Base-by-base conservation (phyloP, 805 yeast genomes). In the Candida nitratophila region DNA sequence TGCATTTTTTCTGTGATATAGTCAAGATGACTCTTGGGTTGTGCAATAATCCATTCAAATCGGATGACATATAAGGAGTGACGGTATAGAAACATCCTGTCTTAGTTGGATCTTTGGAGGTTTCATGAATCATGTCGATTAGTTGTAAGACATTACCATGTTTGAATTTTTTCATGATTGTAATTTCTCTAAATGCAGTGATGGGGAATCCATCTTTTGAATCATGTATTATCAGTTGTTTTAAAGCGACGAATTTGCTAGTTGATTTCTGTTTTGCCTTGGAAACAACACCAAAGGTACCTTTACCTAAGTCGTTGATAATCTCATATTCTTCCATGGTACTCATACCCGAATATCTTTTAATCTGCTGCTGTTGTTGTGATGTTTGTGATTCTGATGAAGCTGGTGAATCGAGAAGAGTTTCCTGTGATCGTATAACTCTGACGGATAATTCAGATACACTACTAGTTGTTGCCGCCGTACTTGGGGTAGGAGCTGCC, bases 171-270 rank as follows among this genome's bases (percentile, higher is more conserved):
- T 86, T 87, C 62, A 93, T 69, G 20, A 89, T 86, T 16, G 83
- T 76, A 46, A 91, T 89, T 58, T 93, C 99, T 49, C 99, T 74
- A 63, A 90, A 77, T 2, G 98, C 96, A 0, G 99, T 93, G 24
- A 93, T 81, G 1, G 99, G 98, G 58, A 91, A 89, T 31, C 86
- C 84, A 53, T 85, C 90, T 51, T 81, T 81, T 37, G 81, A 83
- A 42, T 82, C 79, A 56, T 81, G 89, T 49, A 86, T 74, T n/a
- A 89, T 68, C 40, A 93, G 76, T 58, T 83, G 86, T 63, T 93
- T 93, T 53, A 95, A 70, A 0, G 99, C 99, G 17, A 91, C 97
- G 15, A 79, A 54, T 37, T 74, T 68, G 4, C 75, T 70, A 1
- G 81, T 65, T n/a, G 73, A 62, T 31, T 66, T 68, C 33, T 76